These are phyloP conservation scores for Helichrysum umbraculigerum DNA, from an alignment of 129 eudicot species.

Conservation along the genomic window DNA sequence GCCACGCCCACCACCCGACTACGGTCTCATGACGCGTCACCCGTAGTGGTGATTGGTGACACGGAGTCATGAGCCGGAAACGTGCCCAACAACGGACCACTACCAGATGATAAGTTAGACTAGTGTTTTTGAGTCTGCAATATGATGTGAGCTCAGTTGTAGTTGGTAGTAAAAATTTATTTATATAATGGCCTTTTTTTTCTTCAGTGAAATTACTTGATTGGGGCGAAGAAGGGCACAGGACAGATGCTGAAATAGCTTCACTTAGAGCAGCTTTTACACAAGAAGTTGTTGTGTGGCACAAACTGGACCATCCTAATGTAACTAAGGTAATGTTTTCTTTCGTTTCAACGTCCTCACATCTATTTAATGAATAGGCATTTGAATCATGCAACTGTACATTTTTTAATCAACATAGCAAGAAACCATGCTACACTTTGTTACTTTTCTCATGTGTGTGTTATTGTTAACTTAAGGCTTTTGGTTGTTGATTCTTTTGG, in stretches of 20 bases:
- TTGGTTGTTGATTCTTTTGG: neutral
- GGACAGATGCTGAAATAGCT: conserved; percentile 77
- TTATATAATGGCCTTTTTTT: neutral
- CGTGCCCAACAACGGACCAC: neutral
- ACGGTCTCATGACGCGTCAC: too few relatives aligned
- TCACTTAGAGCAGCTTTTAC: conserved; percentile 84
- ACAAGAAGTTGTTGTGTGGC: conserved; percentile 96
- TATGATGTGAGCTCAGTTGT: neutral
- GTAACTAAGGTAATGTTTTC: conserved; percentile 69
- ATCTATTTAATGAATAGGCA: too few relatives aligned
- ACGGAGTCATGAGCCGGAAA: too few relatives aligned
- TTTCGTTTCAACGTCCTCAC: neutral
- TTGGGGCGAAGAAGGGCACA: conserved; percentile 96
- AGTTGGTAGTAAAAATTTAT: neutral
- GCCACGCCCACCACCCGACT: too few relatives aligned
- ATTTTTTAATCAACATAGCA: neutral
- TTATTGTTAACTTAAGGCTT: neutral
- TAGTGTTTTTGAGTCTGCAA: neutral
- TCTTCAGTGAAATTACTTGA: conserved; percentile 77
- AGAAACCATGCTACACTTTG: neutral
- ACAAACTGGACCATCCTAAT: conserved; percentile 93
- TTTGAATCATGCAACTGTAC: too few relatives aligned
- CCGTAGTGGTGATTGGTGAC: too few relatives aligned
- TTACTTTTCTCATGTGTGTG: neutral
- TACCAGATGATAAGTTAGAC: neutral